Base-by-base conservation (phyloP, 2,329 filamentous ascomycete species). In the Arthrobotrys megalospora region DNA sequence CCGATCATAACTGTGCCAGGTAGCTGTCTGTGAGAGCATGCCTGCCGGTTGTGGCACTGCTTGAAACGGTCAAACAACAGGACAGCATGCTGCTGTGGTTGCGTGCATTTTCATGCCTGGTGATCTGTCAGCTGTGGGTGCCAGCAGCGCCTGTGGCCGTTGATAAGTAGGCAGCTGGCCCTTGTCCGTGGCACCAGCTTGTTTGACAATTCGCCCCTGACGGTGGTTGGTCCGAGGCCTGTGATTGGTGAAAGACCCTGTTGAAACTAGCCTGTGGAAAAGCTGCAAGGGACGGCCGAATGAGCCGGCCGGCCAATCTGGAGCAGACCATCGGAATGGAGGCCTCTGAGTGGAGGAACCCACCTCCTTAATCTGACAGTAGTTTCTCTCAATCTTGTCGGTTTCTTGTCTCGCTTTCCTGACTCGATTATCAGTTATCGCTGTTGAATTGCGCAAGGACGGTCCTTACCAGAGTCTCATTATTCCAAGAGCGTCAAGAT, bases 361-460 rank as follows among this genome's bases (percentile, higher is more conserved):
- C 55, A 66, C 69, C 69, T 73, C 69, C 69, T 73, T 73, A 73
- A 73, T 73, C 62, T 50, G 60, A 58, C 19, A 48, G 64, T 45
- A 32, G 60, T 71, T 60, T 60, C 55, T 60, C 48, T 38, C 48
- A 6, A 48, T 48, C 53, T 38, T 70, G 52, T 70, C 52, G 28
- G 32, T 38, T 62, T 50, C 32, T 70, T 41, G 28, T 62, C 60
- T 64, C 43, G 45, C 43, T 36, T 70, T 62, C 53, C 41, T 58
- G 66, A 41, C 66, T 60, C 55, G 55, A 60, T 60, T 64, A 52
- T 71, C 50, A 58, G 36, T 48, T 71, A 64, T 71, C 67, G 45
- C n/a, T 50, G 47, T 41, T 24, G 52, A 38, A 63, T 71, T 71
- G 67, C 67, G 66, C 66, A 58, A 58, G 52, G 52, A 58, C 66